These are phyloP conservation scores for Choiromyces venosus DNA, from an alignment of 495 filamentous ascomycete species.

Conservation along the genomic window DNA sequence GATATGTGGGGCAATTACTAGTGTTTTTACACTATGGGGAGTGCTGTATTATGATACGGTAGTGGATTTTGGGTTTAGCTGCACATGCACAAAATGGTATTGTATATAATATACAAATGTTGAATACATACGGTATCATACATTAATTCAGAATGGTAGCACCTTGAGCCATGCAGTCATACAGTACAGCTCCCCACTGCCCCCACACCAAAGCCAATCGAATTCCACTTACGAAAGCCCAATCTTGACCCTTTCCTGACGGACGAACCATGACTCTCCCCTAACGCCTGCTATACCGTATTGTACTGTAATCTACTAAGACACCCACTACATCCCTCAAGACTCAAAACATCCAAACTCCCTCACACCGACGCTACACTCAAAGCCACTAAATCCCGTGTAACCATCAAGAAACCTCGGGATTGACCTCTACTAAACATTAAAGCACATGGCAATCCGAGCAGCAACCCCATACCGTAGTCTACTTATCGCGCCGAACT, in stretches of 20 bases:
- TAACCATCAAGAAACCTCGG: background rate
- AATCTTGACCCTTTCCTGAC: background rate
- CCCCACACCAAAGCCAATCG: background rate
- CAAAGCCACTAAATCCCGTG: background rate
- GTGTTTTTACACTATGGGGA: background rate
- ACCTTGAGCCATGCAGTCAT: background rate
- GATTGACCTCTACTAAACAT: background rate
- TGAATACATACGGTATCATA: too few relatives aligned
- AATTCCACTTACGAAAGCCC: background rate
- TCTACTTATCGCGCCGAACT: too few relatives aligned
- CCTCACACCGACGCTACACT: background rate
- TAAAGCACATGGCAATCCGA: background rate
- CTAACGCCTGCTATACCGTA: background rate
- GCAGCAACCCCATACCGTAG: background rate
- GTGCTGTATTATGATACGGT: too few relatives aligned
- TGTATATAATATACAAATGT: too few relatives aligned
- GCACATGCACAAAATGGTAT: too few relatives aligned
- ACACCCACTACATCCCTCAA: background rate
- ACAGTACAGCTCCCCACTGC: too few relatives aligned
- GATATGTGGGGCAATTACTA: background rate
- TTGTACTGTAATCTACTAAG: too few relatives aligned
- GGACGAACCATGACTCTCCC: background rate
- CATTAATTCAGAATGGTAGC: background rate
- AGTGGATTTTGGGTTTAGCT: background rate
- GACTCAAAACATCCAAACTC: background rate